These are phyloP conservation scores for Psilocybe sp. DNA, from an alignment of 768 basidiomycete species.

Conservation along the genomic window DNA sequence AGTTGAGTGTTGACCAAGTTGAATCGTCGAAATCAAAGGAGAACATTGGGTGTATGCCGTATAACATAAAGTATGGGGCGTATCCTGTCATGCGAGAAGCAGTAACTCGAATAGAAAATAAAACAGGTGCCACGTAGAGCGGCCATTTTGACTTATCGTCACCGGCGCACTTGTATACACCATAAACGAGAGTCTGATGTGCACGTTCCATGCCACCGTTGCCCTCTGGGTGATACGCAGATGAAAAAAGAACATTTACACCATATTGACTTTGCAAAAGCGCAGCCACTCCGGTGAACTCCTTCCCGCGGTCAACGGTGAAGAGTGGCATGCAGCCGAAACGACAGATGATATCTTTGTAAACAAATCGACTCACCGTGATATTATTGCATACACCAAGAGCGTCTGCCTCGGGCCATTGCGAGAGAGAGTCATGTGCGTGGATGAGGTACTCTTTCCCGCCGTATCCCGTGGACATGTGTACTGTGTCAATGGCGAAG, in stretches of 20 bases:
- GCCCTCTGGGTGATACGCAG: conserved; percentile 24
- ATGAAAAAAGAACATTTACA: conserved; percentile 23
- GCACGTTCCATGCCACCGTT: conserved; percentile 28
- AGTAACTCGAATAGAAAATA: conserved; percentile 25
- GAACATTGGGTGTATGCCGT: conserved; percentile 26
- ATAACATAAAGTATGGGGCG: conserved; percentile 27
- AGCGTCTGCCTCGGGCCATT: conserved; percentile 21
- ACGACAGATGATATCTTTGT: conserved; percentile 23
- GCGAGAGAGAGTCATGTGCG: conserved; percentile 16
- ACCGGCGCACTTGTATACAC: conserved; percentile 18
- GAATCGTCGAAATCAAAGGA: conserved; percentile 25
- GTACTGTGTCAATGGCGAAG: conserved; percentile 24
- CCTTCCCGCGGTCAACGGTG: conserved; percentile 26
- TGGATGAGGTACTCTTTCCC: conserved; percentile 24
- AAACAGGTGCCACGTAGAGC: conserved; percentile 15
- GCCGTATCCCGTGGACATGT: conserved; percentile 22
- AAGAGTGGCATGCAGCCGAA: conserved; percentile 15
- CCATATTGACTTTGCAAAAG: conserved; percentile 20
- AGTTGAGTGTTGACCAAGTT: conserved; percentile 25
- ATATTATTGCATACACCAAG: conserved; percentile 6
- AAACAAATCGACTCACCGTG: conserved; percentile 25
- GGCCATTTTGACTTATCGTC: conserved; percentile 24
- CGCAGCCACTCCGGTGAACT: conserved; percentile 24
- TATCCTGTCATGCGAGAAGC: conserved; percentile 24
- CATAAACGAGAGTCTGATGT: conserved; percentile 21